phyloP scores from a whole-genome alignment of 495 filamentous ascomycete species.

The Penicillium cataractarum region DNA sequence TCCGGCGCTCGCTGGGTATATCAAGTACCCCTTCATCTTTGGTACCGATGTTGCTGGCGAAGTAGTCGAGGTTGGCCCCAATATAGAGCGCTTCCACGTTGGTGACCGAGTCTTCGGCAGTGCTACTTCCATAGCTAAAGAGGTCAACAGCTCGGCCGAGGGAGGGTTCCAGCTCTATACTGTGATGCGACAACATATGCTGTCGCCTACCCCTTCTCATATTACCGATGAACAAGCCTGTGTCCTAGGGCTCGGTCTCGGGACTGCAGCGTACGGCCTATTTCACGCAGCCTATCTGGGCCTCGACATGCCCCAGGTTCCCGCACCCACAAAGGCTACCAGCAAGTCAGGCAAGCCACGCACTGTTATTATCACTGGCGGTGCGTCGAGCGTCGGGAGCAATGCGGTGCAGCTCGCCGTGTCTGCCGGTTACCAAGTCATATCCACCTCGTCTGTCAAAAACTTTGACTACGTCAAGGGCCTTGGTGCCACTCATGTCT shows the following conservation, averaged over 20 bases:
- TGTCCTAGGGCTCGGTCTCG: slow-evolving; percentile 30
- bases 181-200: slow-evolving; percentile 32
- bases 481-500: slow-evolving; percentile 58
- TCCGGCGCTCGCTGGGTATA: slow-evolving; percentile 15
- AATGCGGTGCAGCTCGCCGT: slow-evolving; percentile 62
- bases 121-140: slow-evolving; percentile 11
- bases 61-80: slow-evolving; percentile 40
- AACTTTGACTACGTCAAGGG: slow-evolving; percentile 56
- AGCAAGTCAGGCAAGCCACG: background rate
- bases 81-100: slow-evolving; percentile 38
- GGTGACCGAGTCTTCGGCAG: slow-evolving; percentile 50
- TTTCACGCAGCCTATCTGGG: slow-evolving; percentile 24
- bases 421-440: slow-evolving; percentile 59
- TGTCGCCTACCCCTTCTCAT: slow-evolving; percentile 46
- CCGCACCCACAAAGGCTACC: background rate
- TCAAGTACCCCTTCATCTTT: slow-evolving; percentile 36
- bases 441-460: slow-evolving; percentile 53
- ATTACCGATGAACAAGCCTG: slow-evolving; percentile 49
- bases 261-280: slow-evolving; percentile 21
- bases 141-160: slow-evolving; percentile 19
- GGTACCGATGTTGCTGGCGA: slow-evolving; percentile 49
- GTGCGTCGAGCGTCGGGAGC: slow-evolving; percentile 74
- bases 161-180: slow-evolving; percentile 54
- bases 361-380: slow-evolving; percentile 47
- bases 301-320: slow-evolving; percentile 12